phyloP scores from a whole-genome alignment of 331 rosid species.

The Telfairia occidentalis region DNA sequence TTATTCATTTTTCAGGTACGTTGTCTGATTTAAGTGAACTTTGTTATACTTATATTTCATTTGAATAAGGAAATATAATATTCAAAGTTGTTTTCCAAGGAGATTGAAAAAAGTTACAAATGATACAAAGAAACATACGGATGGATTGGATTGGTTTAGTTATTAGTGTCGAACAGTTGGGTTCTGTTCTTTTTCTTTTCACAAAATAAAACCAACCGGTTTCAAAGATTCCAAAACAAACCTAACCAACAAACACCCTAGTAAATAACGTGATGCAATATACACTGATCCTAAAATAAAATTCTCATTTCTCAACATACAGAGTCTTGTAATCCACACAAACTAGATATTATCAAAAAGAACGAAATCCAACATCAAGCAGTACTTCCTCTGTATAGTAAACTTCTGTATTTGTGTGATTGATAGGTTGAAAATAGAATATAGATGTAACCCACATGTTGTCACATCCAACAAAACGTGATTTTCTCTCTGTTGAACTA shows the following conservation, averaged over 20 bases:
- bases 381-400: not conserved
- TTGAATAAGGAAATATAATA: not conserved
- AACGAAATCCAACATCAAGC: not conserved
- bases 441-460: not conserved
- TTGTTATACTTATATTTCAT: not conserved
- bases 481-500: not conserved
- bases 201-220: not conserved
- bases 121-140: not conserved
- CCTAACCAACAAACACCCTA: not conserved
- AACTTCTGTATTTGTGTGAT: not conserved
- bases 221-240: not conserved
- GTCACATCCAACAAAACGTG: not conserved
- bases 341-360: not conserved
- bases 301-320: constrained; percentile 1
- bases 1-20: not conserved
- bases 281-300: not conserved
- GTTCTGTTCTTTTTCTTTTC: not conserved
- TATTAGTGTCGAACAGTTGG: not conserved
- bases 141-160: not conserved
- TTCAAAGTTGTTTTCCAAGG: not conserved
- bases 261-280: not conserved
- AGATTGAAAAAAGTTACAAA: not conserved
- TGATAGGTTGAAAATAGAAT: not conserved
- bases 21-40: not conserved
- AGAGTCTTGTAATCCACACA: not conserved